These are phyloP conservation scores for Pelagomonas calceolata DNA, from an alignment of 108 stramenopile species.

Conservation along the genomic window DNA sequence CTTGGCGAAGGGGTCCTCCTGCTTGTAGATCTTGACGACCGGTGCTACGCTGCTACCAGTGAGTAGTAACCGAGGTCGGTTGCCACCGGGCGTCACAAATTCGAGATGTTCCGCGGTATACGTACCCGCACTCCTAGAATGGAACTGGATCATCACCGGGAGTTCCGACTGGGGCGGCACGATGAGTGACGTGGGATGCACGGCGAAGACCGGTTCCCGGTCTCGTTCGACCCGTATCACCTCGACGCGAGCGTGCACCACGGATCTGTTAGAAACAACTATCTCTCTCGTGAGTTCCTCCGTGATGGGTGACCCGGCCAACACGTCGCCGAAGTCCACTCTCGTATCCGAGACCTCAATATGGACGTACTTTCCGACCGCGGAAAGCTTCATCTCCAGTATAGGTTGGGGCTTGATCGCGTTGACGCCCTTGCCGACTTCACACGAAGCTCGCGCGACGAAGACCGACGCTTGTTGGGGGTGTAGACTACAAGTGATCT, in stretches of 20 bases:
- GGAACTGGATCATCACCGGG: slow-evolving; percentile 20
- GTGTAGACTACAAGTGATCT: slow-evolving; percentile 16
- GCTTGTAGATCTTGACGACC: slow-evolving; percentile 26
- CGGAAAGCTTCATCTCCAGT: slow-evolving; percentile 23
- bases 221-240: slow-evolving; percentile 34
- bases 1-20: slow-evolving; percentile 25
- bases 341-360: slow-evolving; percentile 23
- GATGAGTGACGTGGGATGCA: slow-evolving; percentile 22
- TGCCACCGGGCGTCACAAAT: slow-evolving; percentile 39
- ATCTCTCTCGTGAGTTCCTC: slow-evolving; percentile 18
- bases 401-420: slow-evolving; percentile 38
- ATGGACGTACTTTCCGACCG: slow-evolving; percentile 36
- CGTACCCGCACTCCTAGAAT: slow-evolving; percentile 25
- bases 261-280: slow-evolving; percentile 32
- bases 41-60: slow-evolving; percentile 25
- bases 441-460: slow-evolving; percentile 27
- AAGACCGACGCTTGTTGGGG: slow-evolving; percentile 35
- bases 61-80: slow-evolving; percentile 12
- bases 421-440: slow-evolving; percentile 39
- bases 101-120: slow-evolving; percentile 37
- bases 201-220: slow-evolving; percentile 36
- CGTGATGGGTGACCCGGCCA: slow-evolving; percentile 8
- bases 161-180: slow-evolving; percentile 28
- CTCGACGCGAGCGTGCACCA: slow-evolving; percentile 39
- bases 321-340: slow-evolving; percentile 38